These are phyloP conservation scores for Cladosporium colombiae DNA, from an alignment of 2,329 filamentous ascomycete genomes.

Conservation along the genomic window DNA sequence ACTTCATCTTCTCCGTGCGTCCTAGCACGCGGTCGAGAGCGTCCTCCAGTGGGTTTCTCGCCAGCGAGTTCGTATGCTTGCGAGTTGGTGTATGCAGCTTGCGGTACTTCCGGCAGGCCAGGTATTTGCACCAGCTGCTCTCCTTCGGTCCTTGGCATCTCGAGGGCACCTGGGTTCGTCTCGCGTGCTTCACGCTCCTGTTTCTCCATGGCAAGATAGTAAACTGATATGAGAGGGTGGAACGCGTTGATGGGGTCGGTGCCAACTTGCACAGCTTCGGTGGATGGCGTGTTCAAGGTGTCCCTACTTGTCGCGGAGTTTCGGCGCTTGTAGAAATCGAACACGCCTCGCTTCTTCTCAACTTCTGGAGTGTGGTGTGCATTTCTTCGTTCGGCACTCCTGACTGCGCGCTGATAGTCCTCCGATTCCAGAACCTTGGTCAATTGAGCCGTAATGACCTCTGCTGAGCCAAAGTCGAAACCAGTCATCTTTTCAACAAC, in stretches of 20 bases:
- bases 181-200: slow-evolving; percentile 72
- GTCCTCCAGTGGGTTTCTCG: slow-evolving; percentile 80
- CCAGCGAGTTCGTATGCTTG: slow-evolving; percentile 84
- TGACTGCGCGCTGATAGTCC: slow-evolving; percentile 86
- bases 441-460: slow-evolving; percentile 79
- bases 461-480: slow-evolving; percentile 91
- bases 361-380: slow-evolving; percentile 59
- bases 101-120: slow-evolving; percentile 71
- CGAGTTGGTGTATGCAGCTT: slow-evolving; percentile 85
- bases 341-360: slow-evolving; percentile 89
- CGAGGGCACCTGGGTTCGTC: slow-evolving; percentile 59
- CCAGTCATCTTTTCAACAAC: slow-evolving; percentile 94
- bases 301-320: slow-evolving; percentile 89
- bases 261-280: slow-evolving; percentile 79
- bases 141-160: slow-evolving; percentile 57
- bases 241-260: slow-evolving; percentile 90
- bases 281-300: slow-evolving; percentile 78
- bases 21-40: slow-evolving; percentile 79
- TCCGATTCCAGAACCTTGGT: slow-evolving; percentile 87
- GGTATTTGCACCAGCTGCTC: slow-evolving; percentile 64
- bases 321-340: slow-evolving; percentile 94
- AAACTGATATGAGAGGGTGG: slow-evolving; percentile 87
- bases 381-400: slow-evolving; percentile 66
- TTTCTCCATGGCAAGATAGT: slow-evolving; percentile 95
- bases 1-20: slow-evolving; percentile 95